Conservation (phyloP, 2,329 filamentous ascomycete species). For the Ploettnerulaceae sp. region DNA sequence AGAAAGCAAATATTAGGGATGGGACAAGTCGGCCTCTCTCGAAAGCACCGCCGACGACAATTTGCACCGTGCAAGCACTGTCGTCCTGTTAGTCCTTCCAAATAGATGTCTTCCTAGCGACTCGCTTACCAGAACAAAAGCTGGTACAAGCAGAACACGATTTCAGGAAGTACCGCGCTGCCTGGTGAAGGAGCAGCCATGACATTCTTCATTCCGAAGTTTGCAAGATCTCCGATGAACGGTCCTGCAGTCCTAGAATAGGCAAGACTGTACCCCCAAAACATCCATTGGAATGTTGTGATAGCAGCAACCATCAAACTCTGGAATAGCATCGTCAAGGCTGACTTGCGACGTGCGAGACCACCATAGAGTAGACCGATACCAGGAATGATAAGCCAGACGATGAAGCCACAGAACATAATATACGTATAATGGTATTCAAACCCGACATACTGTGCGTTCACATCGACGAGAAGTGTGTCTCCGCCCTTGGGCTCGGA, state of each 20-base stretch:
- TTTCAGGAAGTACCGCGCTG: conserved; percentile 53
- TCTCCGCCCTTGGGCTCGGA: conserved; percentile 48
- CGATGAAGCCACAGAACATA: conserved; percentile 53
- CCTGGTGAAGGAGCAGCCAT: conserved; percentile 56
- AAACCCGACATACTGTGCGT: conserved; percentile 52
- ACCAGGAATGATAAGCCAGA: conserved; percentile 63
- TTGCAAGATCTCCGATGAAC: conserved; percentile 58
- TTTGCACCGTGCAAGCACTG: conserved; percentile 52
- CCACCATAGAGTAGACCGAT: conserved; percentile 62
- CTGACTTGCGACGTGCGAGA: conserved; percentile 57
- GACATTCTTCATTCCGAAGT: conserved; percentile 58
- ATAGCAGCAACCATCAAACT: conserved; percentile 53
- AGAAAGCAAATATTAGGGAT: conserved; percentile 59
- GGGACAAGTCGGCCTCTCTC: conserved; percentile 54
- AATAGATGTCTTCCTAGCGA: too few species aligned
- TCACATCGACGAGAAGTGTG: conserved; percentile 43
- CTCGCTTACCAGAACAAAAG: conserved; percentile 50
- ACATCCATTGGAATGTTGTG: conserved; percentile 53
- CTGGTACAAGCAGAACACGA: conserved; percentile 63
- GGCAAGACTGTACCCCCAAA: conserved; percentile 60
- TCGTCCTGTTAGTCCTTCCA: not conserved
- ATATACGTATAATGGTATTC: conserved; percentile 60
- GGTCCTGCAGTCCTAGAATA: conserved; percentile 55
- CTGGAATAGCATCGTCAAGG: conserved; percentile 58
- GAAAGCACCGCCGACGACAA: conserved; percentile 60